Percentiles rank a stretch among this genome's conserved stretches.
These are phyloP conservation scores for Entonaema liquescens DNA, from an alignment of 495 filamentous ascomycete genomes.

Conservation along the genomic window DNA sequence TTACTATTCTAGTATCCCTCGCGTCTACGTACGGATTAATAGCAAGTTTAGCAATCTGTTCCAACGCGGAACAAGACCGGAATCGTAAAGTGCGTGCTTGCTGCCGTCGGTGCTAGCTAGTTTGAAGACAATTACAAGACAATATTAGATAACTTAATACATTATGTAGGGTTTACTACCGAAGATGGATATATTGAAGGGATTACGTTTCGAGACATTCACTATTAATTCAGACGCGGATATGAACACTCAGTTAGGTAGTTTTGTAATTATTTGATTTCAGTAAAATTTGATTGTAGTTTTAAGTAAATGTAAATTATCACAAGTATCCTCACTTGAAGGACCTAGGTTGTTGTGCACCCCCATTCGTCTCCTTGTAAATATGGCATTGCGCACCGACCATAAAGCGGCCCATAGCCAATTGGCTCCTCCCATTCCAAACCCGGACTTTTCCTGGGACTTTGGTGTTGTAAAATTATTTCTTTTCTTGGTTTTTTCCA, in stretches of 20 bases:
- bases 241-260: not conserved
- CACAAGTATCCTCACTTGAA: not conserved
- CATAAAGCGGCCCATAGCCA: constrained; percentile 3
- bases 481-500: not conserved
- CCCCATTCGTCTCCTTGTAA: not conserved
- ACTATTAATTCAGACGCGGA: not conserved
- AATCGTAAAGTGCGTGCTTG: not conserved
- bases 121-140: too few relatives aligned
- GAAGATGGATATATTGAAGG: too few relatives aligned
- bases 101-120: not conserved
- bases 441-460: constrained; percentile 28
- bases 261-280: not conserved
- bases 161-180: too few relatives aligned
- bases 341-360: not conserved
- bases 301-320: not conserved
- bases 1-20: constrained; percentile 5
- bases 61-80: not conserved
- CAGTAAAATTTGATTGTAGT: not conserved
- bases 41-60: too few relatives aligned
- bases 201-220: not conserved
- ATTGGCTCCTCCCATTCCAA: constrained; percentile 15
- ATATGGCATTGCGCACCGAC: not conserved
- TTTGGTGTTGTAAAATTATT: not conserved
- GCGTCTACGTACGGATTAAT: not conserved
- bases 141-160: too few relatives aligned